Conservation (phyloP, 805 yeast species). For the Candida ascalaphidarum region DNA sequence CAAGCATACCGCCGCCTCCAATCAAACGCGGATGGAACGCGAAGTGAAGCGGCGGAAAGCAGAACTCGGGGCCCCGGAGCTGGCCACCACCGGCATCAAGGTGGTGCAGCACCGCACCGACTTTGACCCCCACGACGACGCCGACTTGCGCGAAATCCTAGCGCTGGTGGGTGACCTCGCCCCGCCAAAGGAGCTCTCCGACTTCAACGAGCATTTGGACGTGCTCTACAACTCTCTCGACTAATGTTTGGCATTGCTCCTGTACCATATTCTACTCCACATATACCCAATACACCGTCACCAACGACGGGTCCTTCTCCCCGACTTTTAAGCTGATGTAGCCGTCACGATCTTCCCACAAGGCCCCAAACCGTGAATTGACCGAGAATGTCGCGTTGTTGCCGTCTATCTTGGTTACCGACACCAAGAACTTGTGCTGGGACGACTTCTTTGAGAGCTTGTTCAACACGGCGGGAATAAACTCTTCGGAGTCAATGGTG, state of each 20-base stretch:
- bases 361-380: slow-evolving; percentile 38
- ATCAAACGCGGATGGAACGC: slow-evolving; percentile 2
- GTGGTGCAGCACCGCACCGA: too few relatives aligned
- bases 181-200: slow-evolving; percentile 6
- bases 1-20: slow-evolving; percentile 5
- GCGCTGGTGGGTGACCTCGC: slow-evolving; percentile 6
- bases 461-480: too few relatives aligned
- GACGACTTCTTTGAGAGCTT: slow-evolving; percentile 38
- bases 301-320: slow-evolving; percentile 1
- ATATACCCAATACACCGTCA: slow-evolving; percentile 1
- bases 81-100: background rate
- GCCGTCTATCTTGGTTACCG: slow-evolving; percentile 25
- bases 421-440: slow-evolving; percentile 48
- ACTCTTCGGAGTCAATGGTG: too few relatives aligned
- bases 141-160: slow-evolving; percentile 10
- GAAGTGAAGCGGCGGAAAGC: slow-evolving; percentile 2
- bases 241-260: too few relatives aligned
- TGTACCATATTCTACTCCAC: too few relatives aligned
- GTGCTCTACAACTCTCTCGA: slow-evolving; percentile 8
- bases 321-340: slow-evolving; percentile 26
- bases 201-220: slow-evolving; percentile 9
- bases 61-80: slow-evolving; percentile 3
- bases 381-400: slow-evolving; percentile 13
- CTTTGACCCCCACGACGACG: slow-evolving; percentile 7
- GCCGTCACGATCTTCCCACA: slow-evolving; percentile 58